Evolutionary conservation across 2,329 filamentous ascomycete species (phyloP).

Genomic region (Diaporthe nobilis): DNA sequence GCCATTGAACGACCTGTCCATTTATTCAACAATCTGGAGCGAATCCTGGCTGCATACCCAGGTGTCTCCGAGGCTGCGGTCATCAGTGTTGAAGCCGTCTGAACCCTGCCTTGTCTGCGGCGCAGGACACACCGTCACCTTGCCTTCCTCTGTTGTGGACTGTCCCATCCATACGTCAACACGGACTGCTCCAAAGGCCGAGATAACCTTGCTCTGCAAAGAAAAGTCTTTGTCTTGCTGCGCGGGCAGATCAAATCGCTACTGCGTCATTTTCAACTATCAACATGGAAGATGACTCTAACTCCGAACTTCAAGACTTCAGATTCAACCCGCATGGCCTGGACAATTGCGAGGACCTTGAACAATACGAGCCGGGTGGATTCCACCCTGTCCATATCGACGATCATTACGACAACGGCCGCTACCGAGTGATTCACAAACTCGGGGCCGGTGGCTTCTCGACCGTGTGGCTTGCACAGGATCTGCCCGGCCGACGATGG

Average conservation of each 20-base stretch:
- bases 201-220: neutral
- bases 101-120: neutral
- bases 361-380: neutral
- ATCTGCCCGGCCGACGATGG: neutral
- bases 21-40: no score
- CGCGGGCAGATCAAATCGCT: neutral
- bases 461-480: constrained; percentile 1
- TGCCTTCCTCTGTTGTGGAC: neutral
- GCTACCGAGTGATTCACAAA: constrained; percentile 23
- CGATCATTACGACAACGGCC: neutral
- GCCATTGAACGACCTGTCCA: no score
- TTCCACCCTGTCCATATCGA: constrained; percentile 18
- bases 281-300: neutral
- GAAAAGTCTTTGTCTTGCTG: neutral
- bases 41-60: no score
- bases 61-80: no score
- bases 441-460: constrained; percentile 16
- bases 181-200: neutral
- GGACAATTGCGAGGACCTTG: neutral
- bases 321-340: neutral
- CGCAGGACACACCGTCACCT: neutral
- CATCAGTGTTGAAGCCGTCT: no score
- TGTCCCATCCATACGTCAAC: neutral
- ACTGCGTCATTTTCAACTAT: neutral
- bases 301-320: neutral